Evolutionary conservation across 345 rosid genomes (phyloP).

Genomic region (Capsella bursapastoris): DNA sequence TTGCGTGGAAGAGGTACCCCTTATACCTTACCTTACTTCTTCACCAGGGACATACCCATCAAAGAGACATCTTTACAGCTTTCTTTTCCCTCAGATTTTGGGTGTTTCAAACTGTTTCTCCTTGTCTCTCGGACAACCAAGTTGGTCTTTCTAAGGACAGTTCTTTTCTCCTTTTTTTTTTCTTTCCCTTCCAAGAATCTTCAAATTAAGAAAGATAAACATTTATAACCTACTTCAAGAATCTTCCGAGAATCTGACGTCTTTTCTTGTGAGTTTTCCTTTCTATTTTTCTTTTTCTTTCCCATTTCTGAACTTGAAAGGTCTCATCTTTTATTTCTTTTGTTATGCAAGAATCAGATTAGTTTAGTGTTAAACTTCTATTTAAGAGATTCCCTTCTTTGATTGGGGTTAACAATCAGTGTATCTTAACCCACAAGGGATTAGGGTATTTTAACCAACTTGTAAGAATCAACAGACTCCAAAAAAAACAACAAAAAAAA

Average conservation of each 20-base stretch:
- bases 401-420: slow-evolving; percentile 28
- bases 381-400: background rate
- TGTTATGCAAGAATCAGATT: slow-evolving; percentile 31
- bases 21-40: slow-evolving; percentile 7
- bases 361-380: slow-evolving; percentile 6
- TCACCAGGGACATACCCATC: slow-evolving; percentile 43
- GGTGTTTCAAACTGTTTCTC: slow-evolving; percentile 46
- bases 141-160: slow-evolving; percentile 33
- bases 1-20: slow-evolving; percentile 35
- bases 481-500: background rate
- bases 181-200: slow-evolving; percentile 24
- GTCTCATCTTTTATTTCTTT: background rate
- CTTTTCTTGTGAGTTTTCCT: slow-evolving; percentile 42
- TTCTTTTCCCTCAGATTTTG: slow-evolving; percentile 43
- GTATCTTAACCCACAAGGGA: slow-evolving; percentile 47
- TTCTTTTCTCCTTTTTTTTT: background rate
- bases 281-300: background rate
- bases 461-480: slow-evolving; percentile 40
- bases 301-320: slow-evolving; percentile 25
- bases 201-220: slow-evolving; percentile 18
- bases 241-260: slow-evolving; percentile 52
- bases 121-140: slow-evolving; percentile 42
- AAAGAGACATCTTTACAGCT: slow-evolving; percentile 46
- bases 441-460: slow-evolving; percentile 44
- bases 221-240: slow-evolving; percentile 42